These are phyloP conservation scores for Apocynum venetum DNA, from an alignment of 257 asterid species.

Conservation along the genomic window DNA sequence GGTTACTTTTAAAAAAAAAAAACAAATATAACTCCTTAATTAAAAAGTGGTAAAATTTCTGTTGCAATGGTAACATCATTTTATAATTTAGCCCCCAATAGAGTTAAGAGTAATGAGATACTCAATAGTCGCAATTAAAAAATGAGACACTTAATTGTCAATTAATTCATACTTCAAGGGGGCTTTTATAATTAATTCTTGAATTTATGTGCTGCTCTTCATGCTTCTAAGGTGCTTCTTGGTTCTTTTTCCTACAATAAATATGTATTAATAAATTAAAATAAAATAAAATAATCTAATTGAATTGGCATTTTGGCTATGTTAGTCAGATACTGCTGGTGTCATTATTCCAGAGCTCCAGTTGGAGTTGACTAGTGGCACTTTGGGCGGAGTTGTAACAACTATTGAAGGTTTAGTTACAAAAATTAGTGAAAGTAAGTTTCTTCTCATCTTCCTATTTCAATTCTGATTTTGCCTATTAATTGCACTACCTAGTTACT, in stretches of 20 bases:
- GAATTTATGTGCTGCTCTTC: neutral
- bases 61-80: neutral
- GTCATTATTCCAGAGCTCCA: conserved; percentile 80
- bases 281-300: neutral
- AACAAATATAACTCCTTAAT: neutral
- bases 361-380: conserved; percentile 82
- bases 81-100: neutral
- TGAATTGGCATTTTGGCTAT: conserved; percentile 12
- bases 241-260: conserved; percentile 18
- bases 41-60: too few relatives aligned
- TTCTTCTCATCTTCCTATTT: neutral
- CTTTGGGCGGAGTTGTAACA: conserved; percentile 91
- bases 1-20: neutral
- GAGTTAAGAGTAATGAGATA: too few relatives aligned
- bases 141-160: neutral
- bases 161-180: too few relatives aligned
- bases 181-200: neutral
- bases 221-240: neutral
- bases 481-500: neutral
- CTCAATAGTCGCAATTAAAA: neutral
- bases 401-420: conserved; percentile 92
- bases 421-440: conserved; percentile 82
- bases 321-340: conserved; percentile 84
- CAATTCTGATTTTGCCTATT: neutral
- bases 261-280: neutral